Evolutionary conservation across 305 asterid species (phyloP).

Genomic region (Fraxinus sp.): DNA sequence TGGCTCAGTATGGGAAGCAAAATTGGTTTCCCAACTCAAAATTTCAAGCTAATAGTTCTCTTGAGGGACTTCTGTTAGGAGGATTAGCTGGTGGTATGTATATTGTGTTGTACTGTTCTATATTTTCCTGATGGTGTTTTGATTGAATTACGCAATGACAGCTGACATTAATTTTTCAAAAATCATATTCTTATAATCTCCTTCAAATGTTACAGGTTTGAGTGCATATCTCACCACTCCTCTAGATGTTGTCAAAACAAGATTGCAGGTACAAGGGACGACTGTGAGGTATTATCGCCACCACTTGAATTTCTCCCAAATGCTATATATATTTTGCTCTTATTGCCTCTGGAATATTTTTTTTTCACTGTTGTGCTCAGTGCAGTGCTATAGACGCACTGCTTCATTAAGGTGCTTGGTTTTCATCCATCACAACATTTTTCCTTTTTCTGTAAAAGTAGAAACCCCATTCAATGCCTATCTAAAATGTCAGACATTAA

Average conservation of each 20-base stretch:
- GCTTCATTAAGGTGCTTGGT: neutral
- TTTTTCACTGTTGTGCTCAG: neutral
- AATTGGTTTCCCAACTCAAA: slow-evolving; percentile 49
- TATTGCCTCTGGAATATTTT: neutral
- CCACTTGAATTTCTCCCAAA: neutral
- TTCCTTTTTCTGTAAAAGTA: neutral
- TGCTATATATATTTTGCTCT: neutral
- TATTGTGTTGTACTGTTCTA: neutral
- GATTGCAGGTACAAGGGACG: slow-evolving; percentile 78
- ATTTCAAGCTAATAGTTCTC: slow-evolving; percentile 38
- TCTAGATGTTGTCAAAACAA: slow-evolving; percentile 73
- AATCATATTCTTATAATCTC: slow-evolving; percentile 5
- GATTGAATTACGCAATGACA: neutral
- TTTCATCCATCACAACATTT: neutral
- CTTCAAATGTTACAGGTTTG: slow-evolving; percentile 47
- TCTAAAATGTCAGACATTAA: neutral
- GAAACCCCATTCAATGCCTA: neutral
- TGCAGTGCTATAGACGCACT: neutral
- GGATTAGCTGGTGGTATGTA: slow-evolving; percentile 76
- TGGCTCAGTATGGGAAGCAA: slow-evolving; percentile 54
- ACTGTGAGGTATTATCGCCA: slow-evolving; percentile 41
- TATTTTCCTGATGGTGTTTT: neutral
- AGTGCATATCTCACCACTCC: slow-evolving; percentile 86
- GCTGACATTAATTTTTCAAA: slow-evolving; percentile 5
- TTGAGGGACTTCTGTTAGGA: slow-evolving; percentile 82